A percentile compares a stretch with the other conserved stretches of the same genome.
Conservation (phyloP, 257 asterid genomes). For the Solanum chmielewskii region DNA sequence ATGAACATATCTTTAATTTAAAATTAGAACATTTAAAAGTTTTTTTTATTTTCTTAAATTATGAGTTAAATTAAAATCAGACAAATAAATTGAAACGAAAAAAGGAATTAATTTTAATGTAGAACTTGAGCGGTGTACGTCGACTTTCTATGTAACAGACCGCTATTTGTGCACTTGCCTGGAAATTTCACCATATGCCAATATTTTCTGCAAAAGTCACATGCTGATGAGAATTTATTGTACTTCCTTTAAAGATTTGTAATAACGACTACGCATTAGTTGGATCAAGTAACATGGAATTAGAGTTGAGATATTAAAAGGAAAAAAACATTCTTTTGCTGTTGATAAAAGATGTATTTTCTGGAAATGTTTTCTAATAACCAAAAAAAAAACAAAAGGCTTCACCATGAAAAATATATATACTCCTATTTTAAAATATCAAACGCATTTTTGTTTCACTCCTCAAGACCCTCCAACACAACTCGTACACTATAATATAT, state of each 20-base stretch:
- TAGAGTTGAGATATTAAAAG: background rate
- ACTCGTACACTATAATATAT: too few species aligned
- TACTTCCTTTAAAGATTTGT: background rate
- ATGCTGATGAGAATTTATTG: background rate
- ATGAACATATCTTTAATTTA: too few species aligned
- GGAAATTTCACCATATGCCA: background rate
- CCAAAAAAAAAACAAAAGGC: background rate
- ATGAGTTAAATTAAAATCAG: too few species aligned
- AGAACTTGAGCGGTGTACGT: background rate
- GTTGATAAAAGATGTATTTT: background rate
- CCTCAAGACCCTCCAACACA: too few species aligned
- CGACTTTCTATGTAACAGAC: background rate
- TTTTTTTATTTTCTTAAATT: too few species aligned
- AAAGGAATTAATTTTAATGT: too few species aligned
- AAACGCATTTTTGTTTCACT: background rate
- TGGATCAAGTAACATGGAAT: background rate
- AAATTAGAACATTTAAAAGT: too few species aligned
- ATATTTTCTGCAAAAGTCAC: background rate
- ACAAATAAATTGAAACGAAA: too few species aligned
- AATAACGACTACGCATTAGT: background rate
- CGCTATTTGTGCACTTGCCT: background rate
- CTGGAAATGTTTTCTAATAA: background rate
- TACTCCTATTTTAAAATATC: too few species aligned
- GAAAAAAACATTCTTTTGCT: background rate
- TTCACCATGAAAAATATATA: background rate